Conservation (phyloP, 2,329 filamentous ascomycete genomes). For the Stachybotrys chartarum region DNA sequence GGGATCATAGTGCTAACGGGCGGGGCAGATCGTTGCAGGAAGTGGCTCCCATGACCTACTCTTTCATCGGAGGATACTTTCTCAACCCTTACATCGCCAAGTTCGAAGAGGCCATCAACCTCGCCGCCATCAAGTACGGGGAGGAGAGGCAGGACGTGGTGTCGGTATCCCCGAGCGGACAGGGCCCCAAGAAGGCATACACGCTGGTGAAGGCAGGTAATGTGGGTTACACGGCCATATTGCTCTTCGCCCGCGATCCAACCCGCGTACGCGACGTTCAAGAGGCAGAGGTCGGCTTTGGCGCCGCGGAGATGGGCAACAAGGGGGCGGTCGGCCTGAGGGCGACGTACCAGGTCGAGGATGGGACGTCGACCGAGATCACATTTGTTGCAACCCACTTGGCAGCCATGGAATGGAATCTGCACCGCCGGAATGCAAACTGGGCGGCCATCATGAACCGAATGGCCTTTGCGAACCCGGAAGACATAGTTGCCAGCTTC, state of each 20-base stretch:
- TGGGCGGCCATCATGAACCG: constrained; percentile 79
- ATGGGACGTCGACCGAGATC: constrained; percentile 47
- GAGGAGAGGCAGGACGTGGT: constrained; percentile 8
- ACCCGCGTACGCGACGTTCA: constrained; percentile 58
- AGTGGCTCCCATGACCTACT: constrained; percentile 73
- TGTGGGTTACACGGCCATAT: constrained; percentile 81
- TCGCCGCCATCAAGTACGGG: constrained; percentile 47
- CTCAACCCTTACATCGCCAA: constrained; percentile 68
- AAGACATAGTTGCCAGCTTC: constrained; percentile 24
- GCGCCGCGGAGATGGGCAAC: constrained; percentile 83
- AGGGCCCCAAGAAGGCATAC: constrained; percentile 42
- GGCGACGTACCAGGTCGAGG: constrained; percentile 45
- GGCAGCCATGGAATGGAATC: constrained; percentile 76
- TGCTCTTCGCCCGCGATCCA: constrained; percentile 70
- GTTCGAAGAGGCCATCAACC: constrained; percentile 64
- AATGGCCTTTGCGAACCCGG: constrained; percentile 63
- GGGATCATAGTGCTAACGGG: background rate
- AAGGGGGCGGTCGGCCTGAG: constrained; percentile 86
- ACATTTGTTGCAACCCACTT: constrained; percentile 87
- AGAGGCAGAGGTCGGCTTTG: constrained; percentile 78
- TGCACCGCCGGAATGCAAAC: constrained; percentile 72
- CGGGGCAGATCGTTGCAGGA: constrained; percentile 73
- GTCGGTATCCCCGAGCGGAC: constrained; percentile 7
- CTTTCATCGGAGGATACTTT: constrained; percentile 79
- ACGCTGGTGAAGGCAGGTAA: constrained; percentile 64